A percentile compares a stretch with the other conserved stretches of the same genome.
These are phyloP conservation scores for Durotheca rogersii DNA, from an alignment of 495 filamentous ascomycete genomes.

Conservation along the genomic window DNA sequence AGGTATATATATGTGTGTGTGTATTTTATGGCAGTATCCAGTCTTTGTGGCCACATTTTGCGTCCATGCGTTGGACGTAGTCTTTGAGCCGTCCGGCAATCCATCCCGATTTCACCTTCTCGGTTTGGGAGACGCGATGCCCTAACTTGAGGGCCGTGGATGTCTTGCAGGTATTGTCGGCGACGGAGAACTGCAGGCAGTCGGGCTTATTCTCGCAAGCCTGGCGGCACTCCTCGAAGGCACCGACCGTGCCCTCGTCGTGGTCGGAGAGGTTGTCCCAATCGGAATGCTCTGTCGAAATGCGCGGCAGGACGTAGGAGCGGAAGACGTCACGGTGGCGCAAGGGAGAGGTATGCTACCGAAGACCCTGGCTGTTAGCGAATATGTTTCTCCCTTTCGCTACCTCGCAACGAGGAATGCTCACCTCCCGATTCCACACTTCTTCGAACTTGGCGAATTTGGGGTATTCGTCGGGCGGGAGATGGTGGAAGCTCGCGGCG, in stretches of 20 bases:
- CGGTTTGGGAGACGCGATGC: slow-evolving; percentile 8
- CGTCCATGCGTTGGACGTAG: slow-evolving; percentile 30
- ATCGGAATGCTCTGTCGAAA: slow-evolving; percentile 34
- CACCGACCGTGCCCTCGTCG: slow-evolving; percentile 22
- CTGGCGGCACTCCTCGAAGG: slow-evolving; percentile 39
- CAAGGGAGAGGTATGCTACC: slow-evolving; percentile 23
- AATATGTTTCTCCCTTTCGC: neutral
- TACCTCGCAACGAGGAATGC: neutral
- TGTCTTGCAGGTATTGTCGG: slow-evolving; percentile 35
- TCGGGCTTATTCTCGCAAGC: slow-evolving; percentile 40
- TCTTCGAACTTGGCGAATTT: slow-evolving; percentile 50
- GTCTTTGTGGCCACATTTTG: slow-evolving; percentile 12
- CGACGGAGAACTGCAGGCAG: slow-evolving; percentile 48
- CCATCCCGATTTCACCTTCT: slow-evolving; percentile 32
- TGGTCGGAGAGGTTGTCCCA: slow-evolving; percentile 49
- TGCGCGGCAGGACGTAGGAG: slow-evolving; percentile 35
- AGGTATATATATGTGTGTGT: neutral
- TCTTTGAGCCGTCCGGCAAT: slow-evolving; percentile 25
- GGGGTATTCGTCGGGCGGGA: slow-evolving; percentile 44
- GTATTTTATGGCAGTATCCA: slow-evolving; percentile 28
- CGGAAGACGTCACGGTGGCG: slow-evolving; percentile 42
- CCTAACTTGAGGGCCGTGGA: slow-evolving; percentile 33
- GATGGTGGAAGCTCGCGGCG: slow-evolving; percentile 52
- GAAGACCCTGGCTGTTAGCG: slow-evolving; percentile 15
- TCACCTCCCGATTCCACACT: slow-evolving; percentile 45